Percentiles rank a stretch among this genome's conserved stretches.
These are phyloP conservation scores for Diaporthe sp. DNA, from an alignment of 2,329 filamentous ascomycete species.

Conservation along the genomic window DNA sequence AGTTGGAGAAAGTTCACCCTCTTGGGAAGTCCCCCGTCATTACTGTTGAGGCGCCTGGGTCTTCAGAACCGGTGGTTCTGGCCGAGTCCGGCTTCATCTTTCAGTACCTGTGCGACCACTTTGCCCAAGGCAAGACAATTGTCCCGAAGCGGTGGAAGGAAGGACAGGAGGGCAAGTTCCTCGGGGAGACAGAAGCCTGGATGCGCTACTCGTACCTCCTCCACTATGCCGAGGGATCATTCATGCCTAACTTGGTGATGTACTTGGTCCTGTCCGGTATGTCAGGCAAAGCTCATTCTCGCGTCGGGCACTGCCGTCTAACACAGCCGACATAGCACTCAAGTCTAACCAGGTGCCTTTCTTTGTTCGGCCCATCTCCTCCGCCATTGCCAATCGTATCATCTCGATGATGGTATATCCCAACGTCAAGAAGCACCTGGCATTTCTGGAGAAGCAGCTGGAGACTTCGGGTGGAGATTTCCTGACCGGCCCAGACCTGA, in stretches of 20 bases:
- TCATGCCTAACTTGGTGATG: constrained; percentile 79
- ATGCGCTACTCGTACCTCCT: constrained; percentile 75
- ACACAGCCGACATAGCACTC: constrained; percentile 46
- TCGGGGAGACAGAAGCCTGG: constrained; percentile 71
- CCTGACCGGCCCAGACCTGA: constrained; percentile 60
- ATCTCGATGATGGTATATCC: constrained; percentile 56
- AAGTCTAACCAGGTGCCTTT: constrained; percentile 60
- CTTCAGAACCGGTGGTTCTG: constrained; percentile 65
- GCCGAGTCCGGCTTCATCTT: constrained; percentile 86
- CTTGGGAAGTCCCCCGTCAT: constrained; percentile 89
- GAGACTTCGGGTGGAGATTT: constrained; percentile 56
- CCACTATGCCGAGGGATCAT: constrained; percentile 86
- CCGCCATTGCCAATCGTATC: constrained; percentile 55
- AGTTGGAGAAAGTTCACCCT: constrained; percentile 82
- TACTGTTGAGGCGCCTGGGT: constrained; percentile 62
- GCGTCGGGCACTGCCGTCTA: not conserved
- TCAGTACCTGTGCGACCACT: constrained; percentile 83
- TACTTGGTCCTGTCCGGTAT: constrained; percentile 67
- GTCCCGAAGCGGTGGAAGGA: constrained; percentile 65
- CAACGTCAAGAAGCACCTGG: constrained; percentile 59
- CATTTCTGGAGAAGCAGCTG: constrained; percentile 62
- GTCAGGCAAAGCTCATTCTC: constrained; percentile 37
- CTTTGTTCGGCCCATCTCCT: constrained; percentile 63
- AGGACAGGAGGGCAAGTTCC: constrained; percentile 66
- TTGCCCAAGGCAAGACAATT: constrained; percentile 55